Conservation (phyloP, 441 rosid species). For the Erodium texanum region DNA sequence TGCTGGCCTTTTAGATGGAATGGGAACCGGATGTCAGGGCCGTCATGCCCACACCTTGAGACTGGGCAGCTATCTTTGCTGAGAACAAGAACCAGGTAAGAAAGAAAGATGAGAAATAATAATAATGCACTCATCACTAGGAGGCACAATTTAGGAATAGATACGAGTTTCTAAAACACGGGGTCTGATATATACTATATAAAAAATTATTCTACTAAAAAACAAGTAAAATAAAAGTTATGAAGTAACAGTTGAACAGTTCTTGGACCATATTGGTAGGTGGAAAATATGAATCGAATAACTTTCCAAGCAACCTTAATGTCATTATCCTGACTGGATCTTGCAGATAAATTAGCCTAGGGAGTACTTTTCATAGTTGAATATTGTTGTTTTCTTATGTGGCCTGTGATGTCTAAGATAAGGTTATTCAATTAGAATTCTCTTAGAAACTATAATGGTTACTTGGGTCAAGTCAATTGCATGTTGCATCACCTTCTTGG, state of each 20-base stretch:
- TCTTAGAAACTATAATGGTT: not conserved
- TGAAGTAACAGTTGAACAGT: not conserved
- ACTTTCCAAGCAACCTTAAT: not conserved
- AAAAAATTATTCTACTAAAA: too few species aligned
- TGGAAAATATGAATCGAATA: not conserved
- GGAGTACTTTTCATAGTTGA: too few species aligned
- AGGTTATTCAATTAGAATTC: not conserved
- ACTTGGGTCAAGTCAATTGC: not conserved
- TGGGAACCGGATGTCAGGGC: conserved; percentile 3
- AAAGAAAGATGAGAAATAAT: not conserved
- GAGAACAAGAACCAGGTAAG: not conserved
- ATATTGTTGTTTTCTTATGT: not conserved
- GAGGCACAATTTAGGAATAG: not conserved
- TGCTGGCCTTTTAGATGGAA: not conserved
- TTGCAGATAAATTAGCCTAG: too few species aligned
- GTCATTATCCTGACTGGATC: not conserved
- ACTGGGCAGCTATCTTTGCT: not conserved
- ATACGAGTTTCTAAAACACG: not conserved
- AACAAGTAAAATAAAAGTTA: not conserved
- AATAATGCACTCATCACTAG: not conserved
- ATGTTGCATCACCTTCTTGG: not conserved
- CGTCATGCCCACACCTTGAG: not conserved
- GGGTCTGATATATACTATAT: not conserved
- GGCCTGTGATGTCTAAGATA: not conserved
- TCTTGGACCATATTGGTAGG: not conserved